Evolutionary conservation across 192 early-diverging fungal genomes (phyloP), one percentile per base, ranked within the genome.

Genomic region (Coemansia sp.): DNA sequence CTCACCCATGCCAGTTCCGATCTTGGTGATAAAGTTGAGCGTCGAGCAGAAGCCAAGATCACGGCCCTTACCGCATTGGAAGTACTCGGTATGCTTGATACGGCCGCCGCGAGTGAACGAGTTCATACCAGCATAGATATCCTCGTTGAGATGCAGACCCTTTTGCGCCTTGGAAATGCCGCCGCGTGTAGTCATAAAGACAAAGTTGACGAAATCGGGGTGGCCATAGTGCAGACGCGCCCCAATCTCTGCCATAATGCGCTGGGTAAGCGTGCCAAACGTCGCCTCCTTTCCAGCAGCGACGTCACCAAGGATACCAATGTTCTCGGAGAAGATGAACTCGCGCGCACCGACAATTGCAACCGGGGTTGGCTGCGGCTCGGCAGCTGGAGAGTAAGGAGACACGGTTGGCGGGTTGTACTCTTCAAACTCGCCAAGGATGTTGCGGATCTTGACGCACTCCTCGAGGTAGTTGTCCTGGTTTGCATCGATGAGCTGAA

Each of bases 391-490:
- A 23, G 88, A 89, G 70, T 93, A 93, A 1, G 92, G 90, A 15
- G 91, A 90, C 16, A 87, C 72, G 9, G 80, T 76, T 2, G 89
- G 81, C 4, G 84, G 86, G 39, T 90, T 88, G 75, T 88, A 87
- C 64, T 88, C 85, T 67, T 93, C 93, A 84, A 95, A 94, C 78
- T 95, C 93, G 24, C 90, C 90, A 6, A 95, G 83, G 7, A 94
- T 87, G 72, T 91, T 93, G 24, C 93, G 85, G 63, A 95, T 92
- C 78, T 95, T 95, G 69, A 95, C 81, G 46, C 89, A 88, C 83
- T 94, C 92, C 63, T 95, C 94, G n/a, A 95, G 84, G 68, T 94
- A 95, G 75, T 95, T 93, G 72, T 95, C 94, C 84, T 94, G 92
- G 67, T 95, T 95, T 20, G 94, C 94, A 65, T 95, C 94, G 33